Evolutionary conservation across 495 filamentous ascomycete species (phyloP).

Genomic region (Aspergillus haitiensis): DNA sequence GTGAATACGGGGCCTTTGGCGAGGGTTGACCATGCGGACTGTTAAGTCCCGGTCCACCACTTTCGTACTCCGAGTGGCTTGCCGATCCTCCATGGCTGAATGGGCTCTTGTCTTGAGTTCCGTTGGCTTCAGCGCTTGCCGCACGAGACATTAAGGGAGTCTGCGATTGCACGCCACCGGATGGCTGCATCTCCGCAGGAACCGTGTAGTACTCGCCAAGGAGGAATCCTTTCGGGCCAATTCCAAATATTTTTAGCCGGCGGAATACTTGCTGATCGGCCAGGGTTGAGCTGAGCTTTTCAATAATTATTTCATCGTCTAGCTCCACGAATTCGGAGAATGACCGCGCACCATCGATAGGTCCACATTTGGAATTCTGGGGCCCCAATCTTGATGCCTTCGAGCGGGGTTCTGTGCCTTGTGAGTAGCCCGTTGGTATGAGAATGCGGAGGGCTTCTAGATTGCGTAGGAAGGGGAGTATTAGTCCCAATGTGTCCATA

Average conservation of each 20-base stretch:
- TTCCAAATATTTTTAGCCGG: slow-evolving; percentile 38
- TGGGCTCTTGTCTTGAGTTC: slow-evolving; percentile 10
- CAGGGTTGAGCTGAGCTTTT: slow-evolving; percentile 35
- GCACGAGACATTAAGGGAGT: slow-evolving; percentile 19
- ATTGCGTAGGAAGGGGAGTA: slow-evolving; percentile 52
- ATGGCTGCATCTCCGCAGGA: slow-evolving; percentile 12
- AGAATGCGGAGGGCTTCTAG: slow-evolving; percentile 46
- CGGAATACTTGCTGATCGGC: slow-evolving; percentile 39
- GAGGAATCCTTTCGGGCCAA: slow-evolving; percentile 44
- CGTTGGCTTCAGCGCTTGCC: slow-evolving; percentile 15
- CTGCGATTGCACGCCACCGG: slow-evolving; percentile 18
- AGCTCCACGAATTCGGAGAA: slow-evolving; percentile 40
- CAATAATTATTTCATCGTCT: slow-evolving; percentile 37
- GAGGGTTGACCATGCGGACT: slow-evolving; percentile 2
- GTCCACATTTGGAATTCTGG: slow-evolving; percentile 8
- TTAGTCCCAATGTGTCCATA: slow-evolving; percentile 44
- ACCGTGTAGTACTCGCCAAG: slow-evolving; percentile 41
- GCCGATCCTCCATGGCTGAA: background rate
- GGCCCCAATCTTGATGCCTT: too few species aligned
- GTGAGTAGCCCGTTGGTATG: slow-evolving; percentile 29
- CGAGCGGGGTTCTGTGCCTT: slow-evolving; percentile 1
- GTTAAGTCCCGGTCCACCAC: background rate
- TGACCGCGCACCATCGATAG: slow-evolving; percentile 22
- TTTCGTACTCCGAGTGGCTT: background rate
- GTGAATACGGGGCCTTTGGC: background rate